Evolutionary conservation across 75 land plant species (phyloP).

Genomic region (Picea sitchensis): DNA sequence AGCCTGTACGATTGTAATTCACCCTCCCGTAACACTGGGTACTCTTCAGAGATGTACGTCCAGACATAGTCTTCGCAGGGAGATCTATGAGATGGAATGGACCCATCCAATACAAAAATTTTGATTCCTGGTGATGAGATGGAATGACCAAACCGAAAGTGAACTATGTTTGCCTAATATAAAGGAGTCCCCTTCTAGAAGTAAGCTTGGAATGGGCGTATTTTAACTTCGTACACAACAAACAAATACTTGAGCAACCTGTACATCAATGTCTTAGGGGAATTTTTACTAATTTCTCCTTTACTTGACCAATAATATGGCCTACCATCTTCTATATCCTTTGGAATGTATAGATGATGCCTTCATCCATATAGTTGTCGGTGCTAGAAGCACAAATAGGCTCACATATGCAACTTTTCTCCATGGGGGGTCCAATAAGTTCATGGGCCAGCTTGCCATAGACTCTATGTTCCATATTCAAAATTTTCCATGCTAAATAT

Average conservation of each 20-base stretch:
- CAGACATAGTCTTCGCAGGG: too few species aligned
- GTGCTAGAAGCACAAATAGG: slow-evolving; percentile 45
- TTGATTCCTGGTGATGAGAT: neutral
- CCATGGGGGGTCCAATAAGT: slow-evolving; percentile 8
- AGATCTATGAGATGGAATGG: too few species aligned
- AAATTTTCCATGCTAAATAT: neutral
- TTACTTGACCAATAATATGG: slow-evolving; percentile 47
- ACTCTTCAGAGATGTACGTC: too few species aligned
- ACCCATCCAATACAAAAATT: too few species aligned
- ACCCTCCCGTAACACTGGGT: too few species aligned
- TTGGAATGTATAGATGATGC: slow-evolving; percentile 36
- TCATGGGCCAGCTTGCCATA: slow-evolving; percentile 16
- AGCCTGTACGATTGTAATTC: too few species aligned
- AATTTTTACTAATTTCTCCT: slow-evolving; percentile 21
- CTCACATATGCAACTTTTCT: slow-evolving; percentile 28
- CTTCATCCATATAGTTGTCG: slow-evolving; percentile 36
- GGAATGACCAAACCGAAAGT: slow-evolving; percentile 32
- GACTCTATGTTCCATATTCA: neutral
- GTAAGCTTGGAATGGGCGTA: slow-evolving; percentile 40
- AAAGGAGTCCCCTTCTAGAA: slow-evolving; percentile 38
- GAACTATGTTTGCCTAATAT: slow-evolving; percentile 37
- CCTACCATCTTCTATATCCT: slow-evolving; percentile 10
- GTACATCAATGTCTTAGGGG: slow-evolving; percentile 42
- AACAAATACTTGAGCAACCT: slow-evolving; percentile 23
- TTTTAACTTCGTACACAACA: slow-evolving; percentile 35